Evolutionary conservation across 352 stramenopile genomes (phyloP).

Genomic region (Phytopythium delawarense): DNA sequence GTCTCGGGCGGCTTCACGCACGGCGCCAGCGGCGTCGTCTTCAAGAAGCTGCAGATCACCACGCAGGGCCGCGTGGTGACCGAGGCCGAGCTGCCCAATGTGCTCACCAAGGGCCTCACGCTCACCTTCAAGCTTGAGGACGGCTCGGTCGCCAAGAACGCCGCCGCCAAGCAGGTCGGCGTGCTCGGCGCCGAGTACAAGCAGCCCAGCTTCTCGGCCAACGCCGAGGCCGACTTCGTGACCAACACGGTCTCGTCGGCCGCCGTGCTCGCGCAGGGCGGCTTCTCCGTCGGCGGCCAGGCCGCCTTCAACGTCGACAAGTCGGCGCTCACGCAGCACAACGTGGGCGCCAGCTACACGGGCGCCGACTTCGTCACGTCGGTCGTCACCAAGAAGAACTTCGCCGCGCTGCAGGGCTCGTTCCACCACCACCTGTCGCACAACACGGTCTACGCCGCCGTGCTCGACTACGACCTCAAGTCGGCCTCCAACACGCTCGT

Average conservation of each 20-base stretch:
- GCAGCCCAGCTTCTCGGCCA: slow-evolving; percentile 64
- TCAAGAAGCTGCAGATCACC: slow-evolving; percentile 87
- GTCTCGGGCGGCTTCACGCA: slow-evolving; percentile 75
- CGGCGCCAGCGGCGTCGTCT: slow-evolving; percentile 53
- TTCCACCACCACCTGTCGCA: slow-evolving; percentile 82
- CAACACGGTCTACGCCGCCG: slow-evolving; percentile 71
- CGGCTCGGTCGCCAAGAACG: slow-evolving; percentile 72
- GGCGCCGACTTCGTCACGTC: slow-evolving; percentile 65
- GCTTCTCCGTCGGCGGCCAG: slow-evolving; percentile 65
- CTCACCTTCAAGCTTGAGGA: slow-evolving; percentile 84
- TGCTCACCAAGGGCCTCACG: slow-evolving; percentile 71
- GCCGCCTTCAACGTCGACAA: slow-evolving; percentile 80
- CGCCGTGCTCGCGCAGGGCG: slow-evolving; percentile 50
- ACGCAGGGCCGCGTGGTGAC: slow-evolving; percentile 74
- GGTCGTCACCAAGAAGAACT: slow-evolving; percentile 82
- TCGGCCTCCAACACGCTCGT: slow-evolving; percentile 75
- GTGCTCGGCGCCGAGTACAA: slow-evolving; percentile 81
- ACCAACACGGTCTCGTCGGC: slow-evolving; percentile 60
- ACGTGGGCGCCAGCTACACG: slow-evolving; percentile 68
- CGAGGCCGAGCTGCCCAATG: slow-evolving; percentile 75
- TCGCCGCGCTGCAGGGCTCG: slow-evolving; percentile 64
- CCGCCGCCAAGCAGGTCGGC: slow-evolving; percentile 61
- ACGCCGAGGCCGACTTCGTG: slow-evolving; percentile 74
- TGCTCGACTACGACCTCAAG: slow-evolving; percentile 84
- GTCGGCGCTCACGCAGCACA: slow-evolving; percentile 73